These are phyloP conservation scores for Brasenia schreberi DNA, from an alignment of 164 flowering plant genomes.

Conservation along the genomic window DNA sequence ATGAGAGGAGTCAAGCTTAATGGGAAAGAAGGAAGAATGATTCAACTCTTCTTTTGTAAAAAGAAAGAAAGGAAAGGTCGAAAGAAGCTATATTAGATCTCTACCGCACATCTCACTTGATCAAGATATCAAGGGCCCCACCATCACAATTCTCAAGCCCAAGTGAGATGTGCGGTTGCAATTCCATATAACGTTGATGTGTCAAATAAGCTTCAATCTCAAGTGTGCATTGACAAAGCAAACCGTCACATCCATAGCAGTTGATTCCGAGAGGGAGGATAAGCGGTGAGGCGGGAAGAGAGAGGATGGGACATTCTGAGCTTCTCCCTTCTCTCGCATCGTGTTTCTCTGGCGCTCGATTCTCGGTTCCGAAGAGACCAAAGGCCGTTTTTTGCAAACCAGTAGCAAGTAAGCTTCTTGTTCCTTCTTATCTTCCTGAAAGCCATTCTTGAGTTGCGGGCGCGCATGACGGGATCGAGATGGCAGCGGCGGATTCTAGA, in stretches of 20 bases:
- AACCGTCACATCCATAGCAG: background rate
- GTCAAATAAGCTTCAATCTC: too few species aligned
- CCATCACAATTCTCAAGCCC: too few species aligned
- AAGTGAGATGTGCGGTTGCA: too few species aligned
- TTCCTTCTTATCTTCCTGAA: background rate
- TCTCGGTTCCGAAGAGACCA: constrained; percentile 9
- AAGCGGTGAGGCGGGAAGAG: background rate
- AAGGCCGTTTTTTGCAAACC: constrained; percentile 5
- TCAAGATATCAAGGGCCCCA: too few species aligned
- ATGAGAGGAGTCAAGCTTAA: too few species aligned
- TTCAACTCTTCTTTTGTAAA: too few species aligned
- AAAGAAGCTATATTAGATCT: too few species aligned
- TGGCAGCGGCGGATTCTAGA: constrained; percentile 51
- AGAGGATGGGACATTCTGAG: constrained; percentile 25
- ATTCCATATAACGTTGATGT: too few species aligned
- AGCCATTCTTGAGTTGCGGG: background rate
- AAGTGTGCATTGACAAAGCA: too few species aligned
- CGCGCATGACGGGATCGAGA: background rate
- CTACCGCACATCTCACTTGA: too few species aligned
- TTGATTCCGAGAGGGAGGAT: background rate
- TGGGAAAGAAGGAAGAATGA: too few species aligned
- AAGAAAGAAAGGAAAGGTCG: too few species aligned
- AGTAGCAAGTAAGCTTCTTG: constrained; percentile 16
- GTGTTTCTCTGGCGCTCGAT: constrained; percentile 10
- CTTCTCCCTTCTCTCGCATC: constrained; percentile 7